Evolutionary conservation across 805 yeast genomes (phyloP), one percentile per base, ranked within the genome.

Genomic region (Lipomyces starkeyi): DNA sequence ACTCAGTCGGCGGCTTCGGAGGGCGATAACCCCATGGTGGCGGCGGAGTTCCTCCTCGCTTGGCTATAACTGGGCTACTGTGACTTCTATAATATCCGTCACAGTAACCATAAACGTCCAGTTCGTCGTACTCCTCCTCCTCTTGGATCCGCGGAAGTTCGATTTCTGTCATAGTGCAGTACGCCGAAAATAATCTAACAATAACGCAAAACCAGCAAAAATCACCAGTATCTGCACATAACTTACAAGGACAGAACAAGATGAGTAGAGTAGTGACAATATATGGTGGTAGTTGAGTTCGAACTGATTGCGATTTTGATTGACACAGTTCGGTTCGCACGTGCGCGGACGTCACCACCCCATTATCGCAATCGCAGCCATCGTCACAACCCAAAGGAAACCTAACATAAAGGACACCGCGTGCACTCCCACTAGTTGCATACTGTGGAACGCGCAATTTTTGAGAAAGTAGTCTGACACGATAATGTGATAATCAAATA

Each of bases 41-140:
- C 22, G 49, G 49, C 14, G 49, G 49, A 43, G 49, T 43, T 43
- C 49, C 49, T 43, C 49, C 20, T 43, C 49, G 49, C 49, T 43
- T 43, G 20, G 20, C 20, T 43, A 43, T 17, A 43, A 43, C 22
- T 17, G 22, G 49, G 49, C 13, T 43, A 22, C 9, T 17, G 20
- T 6, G 20, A 14, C 49, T 14, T 6, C 20, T 43, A 43, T 43
- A 43, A 43, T 43, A 43, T 6, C 13, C 49, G 20, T 17, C 49
- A 40, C 47, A 40, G 7, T 13, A 40, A 13, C 2, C n/a, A 14
- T 17, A 7, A 14, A 43, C 7, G 49, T 43, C 49, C 22, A 6
- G 49, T 4, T 43, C 49, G 13, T 43, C 49, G 49, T 43, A 43
- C 49, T 43, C 49, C 49, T 43, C 49, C 49, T 43, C 49, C 20